Base-by-base conservation (phyloP, 768 basidiomycete genomes). In the Boletus rubescentipes region DNA sequence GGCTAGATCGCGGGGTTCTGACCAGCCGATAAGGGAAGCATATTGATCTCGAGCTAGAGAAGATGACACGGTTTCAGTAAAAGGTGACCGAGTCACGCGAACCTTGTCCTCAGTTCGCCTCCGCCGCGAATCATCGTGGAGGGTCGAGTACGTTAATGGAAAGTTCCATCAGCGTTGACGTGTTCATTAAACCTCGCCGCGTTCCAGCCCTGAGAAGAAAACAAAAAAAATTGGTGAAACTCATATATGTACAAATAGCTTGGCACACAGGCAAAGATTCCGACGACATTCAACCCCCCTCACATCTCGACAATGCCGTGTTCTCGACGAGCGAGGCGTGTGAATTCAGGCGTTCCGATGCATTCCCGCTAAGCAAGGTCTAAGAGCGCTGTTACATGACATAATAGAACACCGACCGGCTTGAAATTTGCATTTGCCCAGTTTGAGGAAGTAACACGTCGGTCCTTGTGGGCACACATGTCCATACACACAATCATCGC, bases 341-440 rank as follows among this genome's bases (percentile, higher is more conserved):
- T 55, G 53, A 50, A 58, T 46, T 60, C 61, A 69, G 29, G 55
- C 50, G 41, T 49, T 61, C 45, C 64, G 67, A 60, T 79, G 76
- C 78, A 77, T 77, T 35, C 74, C 74, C 47, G 57, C 77, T 78
- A 56, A 40, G 40, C 18, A 47, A 47, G 55, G 59, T 46, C 15
- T 61, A 9, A 67, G 56, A 38, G 30, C 7, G 36, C 5, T 47
- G 43, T 46, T 44, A 16, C 14, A 37, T 57, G 18, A 57, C 49
- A 57, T 49, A 50, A 59, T 34, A 41, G 31, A 59, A 54, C 42
- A 74, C 74, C 55, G 56, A 86, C 85, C 73, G 67, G 80, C 84
- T 57, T 73, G 66, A 67, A 87, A 87, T 66, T 81, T 85, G 67
- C 86, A 87, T 51, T 71, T 79, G 18, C 79, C 79, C 43, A 77